phyloP scores from a whole-genome alignment of 768 basidiomycete species.

The Neoboletus brunneissimus region DNA sequence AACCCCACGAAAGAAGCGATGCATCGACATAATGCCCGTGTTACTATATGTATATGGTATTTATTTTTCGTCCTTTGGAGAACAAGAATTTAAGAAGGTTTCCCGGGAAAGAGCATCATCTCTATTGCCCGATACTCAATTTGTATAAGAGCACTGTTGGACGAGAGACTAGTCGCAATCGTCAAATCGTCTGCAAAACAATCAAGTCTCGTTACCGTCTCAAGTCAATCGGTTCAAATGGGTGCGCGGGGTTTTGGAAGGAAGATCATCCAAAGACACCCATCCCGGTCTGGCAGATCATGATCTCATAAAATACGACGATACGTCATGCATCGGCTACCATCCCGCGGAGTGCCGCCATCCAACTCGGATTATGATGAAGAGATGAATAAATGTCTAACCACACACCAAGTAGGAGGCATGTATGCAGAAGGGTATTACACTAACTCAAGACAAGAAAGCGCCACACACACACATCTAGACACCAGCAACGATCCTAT shows the following conservation, averaged over 20 bases:
- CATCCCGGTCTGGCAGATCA: background rate
- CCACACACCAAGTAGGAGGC: slow-evolving; percentile 16
- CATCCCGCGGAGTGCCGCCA: background rate
- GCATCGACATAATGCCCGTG: slow-evolving; percentile 46
- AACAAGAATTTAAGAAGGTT: too few relatives aligned
- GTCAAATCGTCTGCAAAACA: background rate
- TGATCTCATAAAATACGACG: background rate
- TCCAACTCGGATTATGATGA: background rate
- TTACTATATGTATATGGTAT: slow-evolving; percentile 40
- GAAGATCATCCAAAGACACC: background rate
- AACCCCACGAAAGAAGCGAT: background rate
- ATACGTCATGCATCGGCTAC: background rate
- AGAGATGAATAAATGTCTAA: slow-evolving; percentile 20
- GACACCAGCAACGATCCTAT: slow-evolving; percentile 64
- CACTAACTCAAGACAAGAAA: slow-evolving; percentile 17
- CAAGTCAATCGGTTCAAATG: background rate
- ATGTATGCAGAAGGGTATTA: slow-evolving; percentile 32
- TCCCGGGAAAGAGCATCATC: background rate
- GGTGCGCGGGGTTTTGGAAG: background rate
- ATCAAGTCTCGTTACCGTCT: background rate
- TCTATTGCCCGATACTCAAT: background rate
- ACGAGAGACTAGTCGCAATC: background rate
- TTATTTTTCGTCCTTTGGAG: slow-evolving; percentile 52
- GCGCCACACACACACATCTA: slow-evolving; percentile 26
- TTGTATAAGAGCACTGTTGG: background rate